A percentile compares a stretch with the other conserved stretches of the same genome.
Evolutionary conservation across 2,329 filamentous ascomycete genomes (phyloP).

Genomic region (Botrytis fragariae): DNA sequence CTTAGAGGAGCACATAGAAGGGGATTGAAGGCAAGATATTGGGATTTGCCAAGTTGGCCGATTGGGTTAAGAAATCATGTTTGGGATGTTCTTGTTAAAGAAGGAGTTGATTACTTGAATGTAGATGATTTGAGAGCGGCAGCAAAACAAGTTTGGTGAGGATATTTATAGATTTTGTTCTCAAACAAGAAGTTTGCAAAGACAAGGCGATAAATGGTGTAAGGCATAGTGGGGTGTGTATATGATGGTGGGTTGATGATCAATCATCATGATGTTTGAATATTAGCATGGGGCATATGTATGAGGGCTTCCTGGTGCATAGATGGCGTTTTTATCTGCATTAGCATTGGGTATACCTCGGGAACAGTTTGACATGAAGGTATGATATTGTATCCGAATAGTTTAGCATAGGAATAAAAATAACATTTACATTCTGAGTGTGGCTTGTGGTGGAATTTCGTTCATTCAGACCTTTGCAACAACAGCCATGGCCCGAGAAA

Average conservation of each 20-base stretch:
- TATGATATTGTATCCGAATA: neutral
- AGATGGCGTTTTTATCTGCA: constrained; percentile 6
- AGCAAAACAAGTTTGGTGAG: constrained; percentile 30
- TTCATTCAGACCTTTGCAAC: neutral
- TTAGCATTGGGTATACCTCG: constrained; percentile 7
- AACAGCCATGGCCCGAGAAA: neutral
- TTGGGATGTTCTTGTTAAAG: constrained; percentile 54
- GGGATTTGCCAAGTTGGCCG: constrained; percentile 59
- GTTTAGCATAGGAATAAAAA: neutral
- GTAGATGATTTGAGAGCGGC: constrained; percentile 55
- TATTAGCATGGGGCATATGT: neutral
- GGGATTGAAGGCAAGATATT: constrained; percentile 58
- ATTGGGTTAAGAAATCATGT: constrained; percentile 51
- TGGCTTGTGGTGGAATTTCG: neutral
- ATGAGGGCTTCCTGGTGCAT: neutral
- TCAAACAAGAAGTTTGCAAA: neutral
- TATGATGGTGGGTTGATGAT: neutral
- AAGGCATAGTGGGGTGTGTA: neutral
- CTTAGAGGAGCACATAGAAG: constrained; percentile 48
- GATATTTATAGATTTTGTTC: neutral
- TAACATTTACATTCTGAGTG: neutral
- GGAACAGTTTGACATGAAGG: neutral
- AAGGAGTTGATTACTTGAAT: constrained; percentile 60
- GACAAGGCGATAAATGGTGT: neutral
- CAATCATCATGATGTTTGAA: neutral